Evolutionary conservation across 2,329 filamentous ascomycete genomes (phyloP).

Genomic region (Proliferodiscus dingleyae): DNA sequence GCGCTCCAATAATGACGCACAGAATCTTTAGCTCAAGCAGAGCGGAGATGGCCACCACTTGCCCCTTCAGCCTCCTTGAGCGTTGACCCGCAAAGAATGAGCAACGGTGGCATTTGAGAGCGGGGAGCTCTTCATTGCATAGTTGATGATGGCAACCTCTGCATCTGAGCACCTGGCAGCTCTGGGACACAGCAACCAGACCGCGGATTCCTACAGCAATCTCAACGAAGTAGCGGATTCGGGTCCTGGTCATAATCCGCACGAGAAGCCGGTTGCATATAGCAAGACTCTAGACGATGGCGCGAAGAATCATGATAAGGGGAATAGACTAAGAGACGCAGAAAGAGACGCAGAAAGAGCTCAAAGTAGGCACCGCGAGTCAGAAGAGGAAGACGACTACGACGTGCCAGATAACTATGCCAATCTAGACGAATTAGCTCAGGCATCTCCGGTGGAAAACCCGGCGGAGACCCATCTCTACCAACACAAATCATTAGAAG

Average conservation of each 20-base stretch:
- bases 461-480: conserved; percentile 35
- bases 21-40: not conserved
- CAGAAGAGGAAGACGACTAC: conserved; percentile 12
- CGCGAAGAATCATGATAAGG: conserved; percentile 20
- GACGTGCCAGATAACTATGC: conserved; percentile 31
- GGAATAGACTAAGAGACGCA: conserved; percentile 21
- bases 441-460: conserved; percentile 42
- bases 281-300: conserved; percentile 36
- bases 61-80: too few relatives aligned
- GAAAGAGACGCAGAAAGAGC: conserved; percentile 7
- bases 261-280: conserved; percentile 31
- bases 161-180: not conserved
- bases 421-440: conserved; percentile 41
- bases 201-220: conserved; percentile 35
- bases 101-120: not conserved
- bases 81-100: too few relatives aligned
- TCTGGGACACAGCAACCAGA: conserved; percentile 24
- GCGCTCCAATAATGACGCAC: too few relatives aligned
- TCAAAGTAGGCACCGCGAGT: conserved; percentile 1
- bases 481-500: conserved; percentile 38
- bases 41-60: not conserved
- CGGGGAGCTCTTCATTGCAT: not conserved
- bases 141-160: conserved; percentile 9
- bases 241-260: conserved; percentile 39
- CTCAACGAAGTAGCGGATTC: conserved; percentile 38